These are phyloP conservation scores for Calocera cornea DNA, from an alignment of 768 basidiomycete species.

Conservation along the genomic window DNA sequence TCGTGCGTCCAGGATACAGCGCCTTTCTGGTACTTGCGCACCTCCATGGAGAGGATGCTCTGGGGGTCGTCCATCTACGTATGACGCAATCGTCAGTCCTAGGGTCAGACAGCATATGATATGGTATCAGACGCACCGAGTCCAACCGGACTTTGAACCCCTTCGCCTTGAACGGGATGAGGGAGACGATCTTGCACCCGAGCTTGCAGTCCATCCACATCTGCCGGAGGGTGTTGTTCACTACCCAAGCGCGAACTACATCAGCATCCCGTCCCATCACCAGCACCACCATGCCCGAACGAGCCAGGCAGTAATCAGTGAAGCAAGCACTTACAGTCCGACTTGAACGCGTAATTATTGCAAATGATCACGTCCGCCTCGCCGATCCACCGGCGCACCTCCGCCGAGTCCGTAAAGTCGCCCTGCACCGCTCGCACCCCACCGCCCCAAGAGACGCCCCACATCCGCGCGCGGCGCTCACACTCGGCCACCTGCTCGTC, in stretches of 20 bases:
- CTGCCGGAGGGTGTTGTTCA: constrained; percentile 75
- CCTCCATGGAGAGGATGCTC: constrained; percentile 66
- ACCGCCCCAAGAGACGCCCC: constrained; percentile 61
- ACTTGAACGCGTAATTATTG: constrained; percentile 74
- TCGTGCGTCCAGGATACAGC: constrained; percentile 65
- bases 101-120: not conserved
- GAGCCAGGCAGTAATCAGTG: no score
- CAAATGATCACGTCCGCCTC: constrained; percentile 85
- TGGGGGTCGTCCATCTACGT: constrained; percentile 59
- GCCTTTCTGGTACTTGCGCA: constrained; percentile 52
- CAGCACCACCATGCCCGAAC: no score
- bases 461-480: constrained; percentile 69
- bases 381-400: constrained; percentile 54
- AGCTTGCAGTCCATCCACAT: constrained; percentile 93
- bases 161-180: constrained; percentile 64
- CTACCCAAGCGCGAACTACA: constrained; percentile 32
- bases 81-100: constrained; percentile 5
- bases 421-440: constrained; percentile 70
- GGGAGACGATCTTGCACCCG: constrained; percentile 75
- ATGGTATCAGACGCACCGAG: constrained; percentile 46
- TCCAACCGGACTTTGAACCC: constrained; percentile 70
- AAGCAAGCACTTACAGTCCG: constrained; percentile 43
- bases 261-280: constrained; percentile 4
- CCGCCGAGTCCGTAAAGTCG: constrained; percentile 60
- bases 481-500: constrained; percentile 61